phyloP scores from a whole-genome alignment of 257 asterid genomes.

The Datura wrightii region DNA sequence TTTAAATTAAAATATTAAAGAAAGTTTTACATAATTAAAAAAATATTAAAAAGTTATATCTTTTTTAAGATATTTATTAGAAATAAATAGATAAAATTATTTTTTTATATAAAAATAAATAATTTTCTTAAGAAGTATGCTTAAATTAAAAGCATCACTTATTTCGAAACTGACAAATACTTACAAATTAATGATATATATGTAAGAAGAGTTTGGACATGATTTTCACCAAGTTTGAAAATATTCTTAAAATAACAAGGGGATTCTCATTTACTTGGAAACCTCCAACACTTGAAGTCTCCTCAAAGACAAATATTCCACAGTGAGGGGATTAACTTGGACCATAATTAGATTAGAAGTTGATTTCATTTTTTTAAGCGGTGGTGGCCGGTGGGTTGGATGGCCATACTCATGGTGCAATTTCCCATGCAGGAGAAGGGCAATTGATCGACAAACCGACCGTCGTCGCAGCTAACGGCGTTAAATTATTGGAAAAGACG shows the following conservation, averaged over 20 bases:
- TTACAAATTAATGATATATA: too few species aligned
- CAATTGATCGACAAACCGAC: neutral
- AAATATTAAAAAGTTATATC: too few species aligned
- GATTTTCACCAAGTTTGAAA: too few species aligned
- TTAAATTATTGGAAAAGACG: neutral
- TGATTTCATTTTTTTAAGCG: neutral
- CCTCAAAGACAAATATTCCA: neutral
- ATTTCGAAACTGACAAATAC: too few species aligned
- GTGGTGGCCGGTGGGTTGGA: neutral
- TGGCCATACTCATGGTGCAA: neutral
- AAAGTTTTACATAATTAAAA: too few species aligned
- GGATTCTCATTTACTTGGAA: neutral
- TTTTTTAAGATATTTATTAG: too few species aligned
- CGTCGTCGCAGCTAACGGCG: constrained; percentile 43
- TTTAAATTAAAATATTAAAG: too few species aligned
- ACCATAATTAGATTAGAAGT: neutral
- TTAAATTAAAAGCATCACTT: too few species aligned
- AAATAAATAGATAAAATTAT: too few species aligned
- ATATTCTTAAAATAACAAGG: neutral
- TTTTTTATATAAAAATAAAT: too few species aligned
- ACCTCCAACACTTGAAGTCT: neutral
- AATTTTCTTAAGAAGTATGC: too few species aligned
- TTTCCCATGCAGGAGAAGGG: constrained; percentile 6
- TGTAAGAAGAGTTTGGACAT: too few species aligned
- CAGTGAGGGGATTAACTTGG: constrained; percentile 37